A percentile compares a stretch with the other conserved stretches of the same genome.
Conservation (phyloP, 768 basidiomycete genomes). For the Mycena amicta region DNA sequence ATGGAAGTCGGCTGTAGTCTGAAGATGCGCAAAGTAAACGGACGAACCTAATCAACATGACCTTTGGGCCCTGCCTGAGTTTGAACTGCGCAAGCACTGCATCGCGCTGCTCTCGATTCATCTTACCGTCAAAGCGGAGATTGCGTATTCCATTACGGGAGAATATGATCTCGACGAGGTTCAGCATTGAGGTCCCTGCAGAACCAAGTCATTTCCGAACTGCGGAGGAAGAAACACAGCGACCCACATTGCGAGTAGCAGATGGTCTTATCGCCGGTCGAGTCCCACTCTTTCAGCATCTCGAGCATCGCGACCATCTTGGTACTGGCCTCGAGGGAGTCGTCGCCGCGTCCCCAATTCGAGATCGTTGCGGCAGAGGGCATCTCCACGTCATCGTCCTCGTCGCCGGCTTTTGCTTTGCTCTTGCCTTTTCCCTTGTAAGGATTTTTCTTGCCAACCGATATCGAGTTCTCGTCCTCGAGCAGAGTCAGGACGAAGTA, state of each 20-base stretch:
- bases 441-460: not conserved
- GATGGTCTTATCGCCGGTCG: slow-evolving; percentile 68
- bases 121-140: slow-evolving; percentile 70
- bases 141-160: slow-evolving; percentile 58
- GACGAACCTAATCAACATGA: slow-evolving; percentile 70
- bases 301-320: slow-evolving; percentile 66
- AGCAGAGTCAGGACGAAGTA: not conserved
- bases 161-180: slow-evolving; percentile 63
- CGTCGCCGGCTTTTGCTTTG: slow-evolving; percentile 26
- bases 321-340: slow-evolving; percentile 64
- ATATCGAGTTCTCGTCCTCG: slow-evolving; percentile 12
- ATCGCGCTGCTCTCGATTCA: slow-evolving; percentile 58
- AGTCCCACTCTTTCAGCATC: slow-evolving; percentile 60
- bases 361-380: slow-evolving; percentile 48
- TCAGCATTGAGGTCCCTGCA: slow-evolving; percentile 76
- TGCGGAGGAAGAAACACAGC: not conserved
- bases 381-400: slow-evolving; percentile 29
- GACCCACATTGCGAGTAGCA: slow-evolving; percentile 69
- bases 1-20: too few relatives aligned
- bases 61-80: slow-evolving; percentile 54
- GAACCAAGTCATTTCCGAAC: not conserved
- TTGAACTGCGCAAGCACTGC: slow-evolving; percentile 55
- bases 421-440: slow-evolving; percentile 26
- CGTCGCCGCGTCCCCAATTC: slow-evolving; percentile 62
- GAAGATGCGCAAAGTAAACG: too few relatives aligned